These are phyloP conservation scores for Lizonia empirigonia DNA, from an alignment of 2,329 filamentous ascomycete genomes.

Conservation along the genomic window DNA sequence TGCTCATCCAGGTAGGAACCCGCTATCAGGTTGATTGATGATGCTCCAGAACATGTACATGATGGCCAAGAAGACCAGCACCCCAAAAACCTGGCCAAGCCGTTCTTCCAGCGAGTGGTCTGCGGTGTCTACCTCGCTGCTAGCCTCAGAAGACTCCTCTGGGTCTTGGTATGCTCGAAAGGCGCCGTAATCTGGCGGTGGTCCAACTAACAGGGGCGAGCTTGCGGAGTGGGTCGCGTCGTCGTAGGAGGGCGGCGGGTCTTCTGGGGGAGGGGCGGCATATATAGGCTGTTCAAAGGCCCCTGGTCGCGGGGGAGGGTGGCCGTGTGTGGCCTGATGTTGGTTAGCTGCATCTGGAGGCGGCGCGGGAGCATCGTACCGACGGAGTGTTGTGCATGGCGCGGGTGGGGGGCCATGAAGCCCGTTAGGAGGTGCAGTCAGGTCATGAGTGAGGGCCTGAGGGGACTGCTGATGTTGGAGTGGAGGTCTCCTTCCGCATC, in stretches of 20 bases:
- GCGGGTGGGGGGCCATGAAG: slow-evolving; percentile 5
- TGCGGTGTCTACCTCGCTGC: slow-evolving; percentile 34
- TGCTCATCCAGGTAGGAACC: not conserved
- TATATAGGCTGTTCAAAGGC: slow-evolving; percentile 9
- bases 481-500: slow-evolving; percentile 22
- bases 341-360: slow-evolving; percentile 11
- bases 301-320: slow-evolving; percentile 22
- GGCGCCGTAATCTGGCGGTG: slow-evolving; percentile 39
- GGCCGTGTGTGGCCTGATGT: slow-evolving; percentile 14
- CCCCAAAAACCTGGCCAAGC: slow-evolving; percentile 36
- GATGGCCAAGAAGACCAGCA: slow-evolving; percentile 34
- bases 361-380: slow-evolving; percentile 1
- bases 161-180: slow-evolving; percentile 34
- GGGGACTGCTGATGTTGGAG: slow-evolving; percentile 2
- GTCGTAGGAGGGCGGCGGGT: slow-evolving; percentile 44
- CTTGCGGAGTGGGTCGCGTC: slow-evolving; percentile 33
- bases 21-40: slow-evolving; percentile 27
- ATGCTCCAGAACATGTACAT: slow-evolving; percentile 42
- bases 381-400: slow-evolving; percentile 6
- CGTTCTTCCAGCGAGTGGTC: slow-evolving; percentile 36
- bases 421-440: not conserved
- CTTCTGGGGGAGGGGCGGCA: slow-evolving; percentile 23
- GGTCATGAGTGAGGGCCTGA: slow-evolving; percentile 3
- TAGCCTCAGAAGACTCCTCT: slow-evolving; percentile 39
- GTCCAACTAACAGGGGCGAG: slow-evolving; percentile 39